Conservation (phyloP, 176 grass and related monocot species). For the Lolium multiflorum region DNA sequence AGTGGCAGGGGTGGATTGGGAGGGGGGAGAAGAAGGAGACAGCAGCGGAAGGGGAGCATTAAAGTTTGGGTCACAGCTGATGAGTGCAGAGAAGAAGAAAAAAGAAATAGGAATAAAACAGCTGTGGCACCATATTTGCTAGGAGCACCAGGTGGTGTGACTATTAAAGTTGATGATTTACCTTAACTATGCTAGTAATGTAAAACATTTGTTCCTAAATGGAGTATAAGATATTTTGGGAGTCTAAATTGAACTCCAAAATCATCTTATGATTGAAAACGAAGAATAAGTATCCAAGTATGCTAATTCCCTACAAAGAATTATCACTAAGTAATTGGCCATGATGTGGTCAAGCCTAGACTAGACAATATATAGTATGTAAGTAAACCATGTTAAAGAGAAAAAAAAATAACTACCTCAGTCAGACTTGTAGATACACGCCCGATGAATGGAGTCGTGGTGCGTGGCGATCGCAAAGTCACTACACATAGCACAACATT, state of each 20-base stretch:
- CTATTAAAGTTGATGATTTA: not conserved
- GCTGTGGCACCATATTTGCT: not conserved
- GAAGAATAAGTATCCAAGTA: no score
- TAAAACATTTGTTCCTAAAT: no score
- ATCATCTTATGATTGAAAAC: no score
- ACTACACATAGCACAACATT: not conserved
- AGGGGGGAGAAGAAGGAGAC: constrained; percentile 34
- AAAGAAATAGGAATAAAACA: not conserved
- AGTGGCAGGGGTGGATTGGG: constrained; percentile 22
- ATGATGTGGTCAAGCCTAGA: not conserved
- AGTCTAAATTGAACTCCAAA: no score
- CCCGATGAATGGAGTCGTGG: not conserved
- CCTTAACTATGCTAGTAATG: not conserved
- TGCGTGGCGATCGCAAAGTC: not conserved
- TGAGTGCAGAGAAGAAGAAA: not conserved
- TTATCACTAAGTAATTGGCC: no score
- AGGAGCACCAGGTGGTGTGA: not conserved
- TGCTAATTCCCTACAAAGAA: no score
- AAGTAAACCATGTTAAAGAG: no score
- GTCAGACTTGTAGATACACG: no score
- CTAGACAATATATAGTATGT: not conserved
- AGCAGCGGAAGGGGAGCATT: constrained; percentile 50
- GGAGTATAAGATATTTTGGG: no score
- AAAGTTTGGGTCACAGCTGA: constrained; percentile 34
- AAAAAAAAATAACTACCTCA: no score